Evolutionary conservation across 1,284 basidiomycete species (phyloP), one percentile per base, ranked within the genome.

Genomic region (Microstroma glucosiphilum): DNA sequence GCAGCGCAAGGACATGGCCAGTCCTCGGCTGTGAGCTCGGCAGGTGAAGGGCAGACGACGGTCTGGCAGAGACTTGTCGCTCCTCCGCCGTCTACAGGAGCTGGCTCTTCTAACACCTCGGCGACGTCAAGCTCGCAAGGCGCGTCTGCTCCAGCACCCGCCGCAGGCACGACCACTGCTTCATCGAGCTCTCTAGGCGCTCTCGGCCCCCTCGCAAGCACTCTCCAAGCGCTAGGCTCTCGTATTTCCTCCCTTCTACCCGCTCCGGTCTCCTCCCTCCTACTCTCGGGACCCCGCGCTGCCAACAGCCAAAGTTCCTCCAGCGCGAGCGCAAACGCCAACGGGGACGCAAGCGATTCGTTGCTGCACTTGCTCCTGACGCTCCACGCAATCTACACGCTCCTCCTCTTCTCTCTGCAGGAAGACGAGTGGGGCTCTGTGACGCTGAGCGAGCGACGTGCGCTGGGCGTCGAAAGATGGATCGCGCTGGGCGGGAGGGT

Each of bases 391-490:
- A 8, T 26, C 26, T 40, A 21, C 19, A 41, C 56, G 49, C 53
- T 57, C 59, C 54, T 63, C 40, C 23, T 12, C 12, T 13, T 46
- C 11, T 26, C 48, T 49, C 41, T 37, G 23, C 48, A 46, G 41
- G 49, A 62, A 58, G 48, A 51, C 46, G 23, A 43, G 19, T 58
- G 43, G 40, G 57, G 40, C 11, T 21, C n/a, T 2, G 41, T 25
- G 1, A 26, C 23, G 15, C 19, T 40, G n/a, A 26, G 40, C 17
- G 57, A 56, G 37, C 21, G 55, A 6, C 15, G 25, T 6, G 53
- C n/a, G 53, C 53, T 30, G 53, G 19, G 53, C 53, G 53, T 21
- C 6, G 53, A 21, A 19, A 7, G 17, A 40, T 40, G 23, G 25
- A 9, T 37, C 30, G 30, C 30, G 30, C 4, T 37, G 30, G 30